Percentiles rank a stretch among this genome's conserved stretches.
Evolutionary conservation across 805 yeast species (phyloP).

Genomic region (Lachancea sp.): DNA sequence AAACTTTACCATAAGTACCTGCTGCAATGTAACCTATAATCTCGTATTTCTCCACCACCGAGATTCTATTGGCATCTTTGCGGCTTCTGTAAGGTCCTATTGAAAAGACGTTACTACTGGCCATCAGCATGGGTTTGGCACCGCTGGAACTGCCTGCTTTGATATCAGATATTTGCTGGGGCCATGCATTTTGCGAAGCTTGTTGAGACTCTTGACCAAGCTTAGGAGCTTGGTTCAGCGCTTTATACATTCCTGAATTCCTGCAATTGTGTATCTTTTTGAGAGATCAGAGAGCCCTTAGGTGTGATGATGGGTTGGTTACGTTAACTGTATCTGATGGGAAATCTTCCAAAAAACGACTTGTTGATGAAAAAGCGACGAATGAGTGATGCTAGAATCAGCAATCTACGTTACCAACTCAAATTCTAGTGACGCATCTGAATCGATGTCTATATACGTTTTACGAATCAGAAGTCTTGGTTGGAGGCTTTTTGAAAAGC

Average conservation of each 20-base stretch:
- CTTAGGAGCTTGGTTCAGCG: conserved; percentile 5
- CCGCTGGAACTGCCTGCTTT: conserved; percentile 12
- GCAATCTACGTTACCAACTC: no score
- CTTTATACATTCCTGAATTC: conserved; percentile 4
- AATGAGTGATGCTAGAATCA: background rate
- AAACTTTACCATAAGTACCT: conserved; percentile 96
- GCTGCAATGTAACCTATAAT: conserved; percentile 96
- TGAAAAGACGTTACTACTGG: conserved; percentile 47
- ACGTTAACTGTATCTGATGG: background rate
- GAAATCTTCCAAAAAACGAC: background rate
- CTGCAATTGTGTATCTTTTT: background rate
- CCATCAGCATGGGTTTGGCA: conserved; percentile 45
- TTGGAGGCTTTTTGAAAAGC: background rate
- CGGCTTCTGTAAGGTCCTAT: conserved; percentile 55
- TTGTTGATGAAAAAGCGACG: background rate
- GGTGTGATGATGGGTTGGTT: no score
- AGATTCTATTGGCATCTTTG: conserved; percentile 57
- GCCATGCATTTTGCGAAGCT: conserved; percentile 2
- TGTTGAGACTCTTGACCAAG: conserved; percentile 5
- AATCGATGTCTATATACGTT: background rate
- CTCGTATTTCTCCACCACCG: conserved; percentile 79
- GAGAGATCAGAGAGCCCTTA: background rate
- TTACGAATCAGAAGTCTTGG: background rate
- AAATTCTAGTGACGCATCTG: no score
- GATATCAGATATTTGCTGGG: conserved; percentile 9